Evolutionary conservation across 2,329 filamentous ascomycete genomes (phyloP).

Genomic region (Penicillium vulpinum): DNA sequence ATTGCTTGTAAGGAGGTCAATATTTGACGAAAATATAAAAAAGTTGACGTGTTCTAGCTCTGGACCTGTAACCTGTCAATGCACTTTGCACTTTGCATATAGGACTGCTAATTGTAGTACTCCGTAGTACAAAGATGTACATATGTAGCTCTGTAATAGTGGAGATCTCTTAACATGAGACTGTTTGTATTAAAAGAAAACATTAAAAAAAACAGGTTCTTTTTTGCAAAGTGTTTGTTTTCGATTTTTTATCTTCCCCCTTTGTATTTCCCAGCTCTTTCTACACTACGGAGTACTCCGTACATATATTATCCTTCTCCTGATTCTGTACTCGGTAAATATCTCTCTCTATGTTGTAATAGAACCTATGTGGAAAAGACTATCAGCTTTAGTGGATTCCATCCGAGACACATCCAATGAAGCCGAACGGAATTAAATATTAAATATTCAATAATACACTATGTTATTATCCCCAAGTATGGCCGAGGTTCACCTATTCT

Average conservation of each 20-base stretch:
- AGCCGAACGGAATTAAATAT: neutral
- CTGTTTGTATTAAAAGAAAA: too few species aligned
- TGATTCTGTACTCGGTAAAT: too few species aligned
- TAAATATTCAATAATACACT: neutral
- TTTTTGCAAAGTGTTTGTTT: neutral
- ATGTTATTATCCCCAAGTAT: neutral
- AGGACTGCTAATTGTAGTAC: too few species aligned
- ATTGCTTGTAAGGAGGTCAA: constrained; percentile 1
- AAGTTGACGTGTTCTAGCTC: neutral
- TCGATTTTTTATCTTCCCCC: neutral
- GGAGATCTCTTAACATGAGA: neutral
- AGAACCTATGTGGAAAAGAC: too few species aligned
- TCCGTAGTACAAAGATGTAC: neutral
- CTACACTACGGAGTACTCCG: too few species aligned
- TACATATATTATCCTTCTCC: too few species aligned
- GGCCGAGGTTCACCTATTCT: constrained; percentile 13
- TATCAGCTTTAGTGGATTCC: constrained; percentile 4
- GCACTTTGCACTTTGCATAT: too few species aligned
- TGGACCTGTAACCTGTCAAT: neutral
- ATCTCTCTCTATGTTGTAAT: too few species aligned
- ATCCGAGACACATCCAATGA: constrained; percentile 9
- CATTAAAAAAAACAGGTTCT: neutral
- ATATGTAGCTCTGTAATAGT: neutral
- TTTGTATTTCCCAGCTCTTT: neutral
- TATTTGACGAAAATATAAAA: neutral